These are phyloP conservation scores for Drosera spatulata DNA, from an alignment of 179 eudicot species.

Conservation along the genomic window DNA sequence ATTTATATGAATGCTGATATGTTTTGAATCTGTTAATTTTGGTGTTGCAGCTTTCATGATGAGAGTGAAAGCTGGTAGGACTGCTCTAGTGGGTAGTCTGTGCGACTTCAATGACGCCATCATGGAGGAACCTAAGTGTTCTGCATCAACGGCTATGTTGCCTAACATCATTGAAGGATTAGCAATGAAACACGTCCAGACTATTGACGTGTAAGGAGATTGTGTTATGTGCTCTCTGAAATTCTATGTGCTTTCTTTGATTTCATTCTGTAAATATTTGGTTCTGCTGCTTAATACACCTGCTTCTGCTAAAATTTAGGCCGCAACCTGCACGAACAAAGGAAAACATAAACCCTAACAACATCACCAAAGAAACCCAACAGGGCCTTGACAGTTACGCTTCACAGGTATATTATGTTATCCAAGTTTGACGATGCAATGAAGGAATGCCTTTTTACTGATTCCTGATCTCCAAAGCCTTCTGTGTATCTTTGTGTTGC, in stretches of 20 bases:
- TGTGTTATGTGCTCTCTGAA: too few relatives aligned
- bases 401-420: background rate
- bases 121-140: constrained; percentile 32
- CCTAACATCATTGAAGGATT: too few relatives aligned
- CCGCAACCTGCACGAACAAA: constrained; percentile 8
- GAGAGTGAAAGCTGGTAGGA: constrained; percentile 60
- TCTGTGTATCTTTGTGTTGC: background rate
- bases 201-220: too few relatives aligned
- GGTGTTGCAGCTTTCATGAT: constrained; percentile 64
- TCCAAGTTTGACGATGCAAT: too few relatives aligned
- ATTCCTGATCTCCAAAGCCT: too few relatives aligned
- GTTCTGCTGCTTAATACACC: background rate
- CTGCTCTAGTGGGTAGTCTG: constrained; percentile 43
- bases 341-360: constrained; percentile 16
- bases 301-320: background rate
- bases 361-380: constrained; percentile 10
- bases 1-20: too few relatives aligned
- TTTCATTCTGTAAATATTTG: background rate
- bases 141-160: too few relatives aligned
- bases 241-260: background rate
- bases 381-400: background rate
- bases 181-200: too few relatives aligned
- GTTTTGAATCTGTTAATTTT: background rate
- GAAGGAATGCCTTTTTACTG: too few relatives aligned
- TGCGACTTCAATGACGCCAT: constrained; percentile 62